Evolutionary conservation across 495 filamentous ascomycete species (phyloP), one percentile per base, ranked within the genome.

Genomic region (Beverwykella pulmonaria): DNA sequence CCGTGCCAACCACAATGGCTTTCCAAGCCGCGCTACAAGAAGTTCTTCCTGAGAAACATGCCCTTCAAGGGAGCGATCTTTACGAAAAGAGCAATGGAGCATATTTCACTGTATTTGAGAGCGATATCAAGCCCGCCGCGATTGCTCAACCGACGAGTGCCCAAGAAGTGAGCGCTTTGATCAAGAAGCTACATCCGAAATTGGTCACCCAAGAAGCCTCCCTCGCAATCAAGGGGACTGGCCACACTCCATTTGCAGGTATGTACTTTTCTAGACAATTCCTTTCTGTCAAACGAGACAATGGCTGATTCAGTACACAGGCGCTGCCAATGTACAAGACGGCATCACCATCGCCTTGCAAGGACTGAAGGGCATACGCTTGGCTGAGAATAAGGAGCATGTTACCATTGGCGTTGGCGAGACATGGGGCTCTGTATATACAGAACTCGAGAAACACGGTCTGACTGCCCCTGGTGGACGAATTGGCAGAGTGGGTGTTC

Each of bases 181-280:
- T 53, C 12, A 52, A 57, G 41, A 41, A 19, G 15, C 54, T 59
- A 5, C 2, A 30, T 15, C 54, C 54, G n/a, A 2, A 5, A 0
- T 34, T 59, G 2, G 1, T 30, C 2, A 3, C 1, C 3, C 23
- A 22, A 22, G 52, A 63, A 32, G 7, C 22, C 34, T 9, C 41
- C 2, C 4, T 67, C 29, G 65, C 65, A 1, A 23, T 68, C 17
- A 48, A 52, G 3, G 59, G 59, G 2, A 55, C 46, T 20, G 65
- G 65, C 1, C 65, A 68, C 44, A 63, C 57, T n/a, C 65, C 65
- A 20, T 49, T 63, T 32, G 44, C 59, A 1, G 58, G 49, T 6
- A 46, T n/a, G n/a, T n/a, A n/a, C n/a, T n/a, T n/a, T n/a, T n/a
- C n/a, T n/a, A n/a, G n/a, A n/a, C n/a, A n/a, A n/a, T n/a, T n/a